Evolutionary conservation across 2,329 filamentous ascomycete genomes (phyloP), one percentile per base, ranked within the genome.

Genomic region (Cladosporium sp.): DNA sequence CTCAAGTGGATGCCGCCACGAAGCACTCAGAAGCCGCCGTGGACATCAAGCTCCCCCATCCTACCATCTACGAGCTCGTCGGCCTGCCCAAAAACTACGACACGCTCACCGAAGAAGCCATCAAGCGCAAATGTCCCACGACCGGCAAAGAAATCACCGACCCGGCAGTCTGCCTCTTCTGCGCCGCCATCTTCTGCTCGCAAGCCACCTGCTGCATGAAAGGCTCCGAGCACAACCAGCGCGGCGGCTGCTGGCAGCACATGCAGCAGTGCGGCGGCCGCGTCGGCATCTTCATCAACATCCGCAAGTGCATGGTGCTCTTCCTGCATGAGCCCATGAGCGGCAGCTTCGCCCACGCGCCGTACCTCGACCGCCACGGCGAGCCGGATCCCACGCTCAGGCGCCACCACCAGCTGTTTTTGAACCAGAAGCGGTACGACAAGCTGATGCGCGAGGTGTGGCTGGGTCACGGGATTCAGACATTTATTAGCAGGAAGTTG

Each of bases 381-480:
- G 95, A 99, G 83, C 91, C 92, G 4, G 95, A 99, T 78, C 88
- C 92, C n/a, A 93, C 93, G 51, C 84, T 99, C 41, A 87, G 82
- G 57, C 90, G 95, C 69, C 91, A 92, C 68, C 89, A 96, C 66
- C 94, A 96, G 79, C 83, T 99, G 58, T 97, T 93, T 77, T 82
- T 99, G 66, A 97, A 96, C 76, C 94, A 97, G 81, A 94, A 91
- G 79, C 85, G 95, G 71, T 99, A 98, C 78, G 95, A 99, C 78
- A 88, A 90, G 41, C 85, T 97, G 78, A 84, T 97, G 66, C 85
- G 95, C 60, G 92, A 90, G 71, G 88, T 93, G 52, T 97, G 96
- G 90, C 83, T 98, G 67, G 87, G 88, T 59, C 93, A 97, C 73
- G 90, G 91, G 4, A 88, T 99, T 32, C 93, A 93, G 41, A 96